Evolutionary conservation across 176 grass and related monocot species (phyloP).

Genomic region (Triticum monococcum): DNA sequence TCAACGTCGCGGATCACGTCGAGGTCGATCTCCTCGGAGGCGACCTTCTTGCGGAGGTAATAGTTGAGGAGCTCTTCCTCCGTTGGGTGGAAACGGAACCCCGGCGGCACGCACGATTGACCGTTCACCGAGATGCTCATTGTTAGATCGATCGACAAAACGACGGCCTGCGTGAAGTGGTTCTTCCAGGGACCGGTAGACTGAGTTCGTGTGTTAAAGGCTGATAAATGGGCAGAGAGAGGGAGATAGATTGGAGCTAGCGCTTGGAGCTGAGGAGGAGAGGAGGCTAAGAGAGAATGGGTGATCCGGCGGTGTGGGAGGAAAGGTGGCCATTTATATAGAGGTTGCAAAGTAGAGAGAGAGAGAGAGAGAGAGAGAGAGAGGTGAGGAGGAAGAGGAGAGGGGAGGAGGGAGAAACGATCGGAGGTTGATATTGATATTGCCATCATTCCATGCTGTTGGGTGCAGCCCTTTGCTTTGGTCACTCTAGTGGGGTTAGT

Average conservation of each 20-base stretch:
- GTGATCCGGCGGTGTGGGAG: slow-evolving; percentile 16
- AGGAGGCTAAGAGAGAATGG: not conserved
- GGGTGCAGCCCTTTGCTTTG: slow-evolving; percentile 10
- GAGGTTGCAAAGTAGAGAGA: slow-evolving; percentile 8
- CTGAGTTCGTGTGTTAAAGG: no score
- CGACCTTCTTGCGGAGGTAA: slow-evolving; percentile 92
- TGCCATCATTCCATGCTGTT: slow-evolving; percentile 51
- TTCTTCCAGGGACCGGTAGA: not conserved
- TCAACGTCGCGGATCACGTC: slow-evolving; percentile 97
- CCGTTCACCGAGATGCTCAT: slow-evolving; percentile 99
- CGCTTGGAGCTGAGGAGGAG: not conserved
- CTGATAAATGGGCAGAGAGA: not conserved
- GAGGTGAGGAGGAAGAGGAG: not conserved
- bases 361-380: not conserved
- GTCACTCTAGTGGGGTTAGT: slow-evolving; percentile 57
- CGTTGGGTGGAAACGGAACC: slow-evolving; percentile 97
- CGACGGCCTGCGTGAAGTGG: not conserved
- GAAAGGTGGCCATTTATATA: slow-evolving; percentile 51
- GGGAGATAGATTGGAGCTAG: not conserved
- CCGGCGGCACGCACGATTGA: slow-evolving; percentile 93
- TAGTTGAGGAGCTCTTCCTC: slow-evolving; percentile 97
- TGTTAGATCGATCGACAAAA: not conserved
- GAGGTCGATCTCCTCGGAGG: slow-evolving; percentile 86
- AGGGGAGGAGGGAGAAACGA: not conserved
- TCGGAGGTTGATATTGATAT: slow-evolving; percentile 32